Percentiles rank a stretch among this genome's conserved stretches.
These are phyloP conservation scores for Dioscorea zingiberensis DNA, from an alignment of 106 monocot species.

Conservation along the genomic window DNA sequence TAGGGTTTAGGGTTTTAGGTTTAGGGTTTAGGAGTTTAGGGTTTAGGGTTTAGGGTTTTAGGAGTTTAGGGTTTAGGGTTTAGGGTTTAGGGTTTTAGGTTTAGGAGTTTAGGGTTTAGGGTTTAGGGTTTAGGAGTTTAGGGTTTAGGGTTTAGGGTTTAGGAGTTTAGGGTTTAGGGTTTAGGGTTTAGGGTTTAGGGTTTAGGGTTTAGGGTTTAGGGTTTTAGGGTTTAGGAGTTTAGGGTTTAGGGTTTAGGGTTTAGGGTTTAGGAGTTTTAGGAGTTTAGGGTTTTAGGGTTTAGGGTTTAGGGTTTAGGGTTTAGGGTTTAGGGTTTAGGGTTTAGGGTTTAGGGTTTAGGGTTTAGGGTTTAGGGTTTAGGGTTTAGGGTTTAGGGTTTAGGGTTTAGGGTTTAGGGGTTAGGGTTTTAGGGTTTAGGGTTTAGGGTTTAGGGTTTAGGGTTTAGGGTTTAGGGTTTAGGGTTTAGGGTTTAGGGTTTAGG, in stretches of 20 bases:
- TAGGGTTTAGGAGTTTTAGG: slow-evolving; percentile 12
- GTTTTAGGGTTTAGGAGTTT: slow-evolving; percentile 29
- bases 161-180: slow-evolving; percentile 16
- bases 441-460: slow-evolving; percentile 28
- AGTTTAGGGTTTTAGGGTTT: slow-evolving; percentile 18
- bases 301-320: slow-evolving; percentile 8
- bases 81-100: neutral
- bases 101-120: slow-evolving; percentile 19
- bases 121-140: slow-evolving; percentile 25
- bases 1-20: slow-evolving; percentile 6
- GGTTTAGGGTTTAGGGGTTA: slow-evolving; percentile 11
- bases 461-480: slow-evolving; percentile 30
- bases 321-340: slow-evolving; percentile 1
- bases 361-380: slow-evolving; percentile 16
- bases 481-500: slow-evolving; percentile 23
- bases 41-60: slow-evolving; percentile 15
- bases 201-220: slow-evolving; percentile 32
- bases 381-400: slow-evolving; percentile 23
- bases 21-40: slow-evolving; percentile 7
- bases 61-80: slow-evolving; percentile 15
- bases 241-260: slow-evolving; percentile 21
- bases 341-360: slow-evolving; percentile 16
- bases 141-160: slow-evolving; percentile 15
- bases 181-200: slow-evolving; percentile 19
- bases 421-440: slow-evolving; percentile 24